Percentiles rank a stretch among this genome's conserved stretches.
Evolutionary conservation across 164 flowering plant genomes (phyloP).

Genomic region (Cinnamomum micranthum): DNA sequence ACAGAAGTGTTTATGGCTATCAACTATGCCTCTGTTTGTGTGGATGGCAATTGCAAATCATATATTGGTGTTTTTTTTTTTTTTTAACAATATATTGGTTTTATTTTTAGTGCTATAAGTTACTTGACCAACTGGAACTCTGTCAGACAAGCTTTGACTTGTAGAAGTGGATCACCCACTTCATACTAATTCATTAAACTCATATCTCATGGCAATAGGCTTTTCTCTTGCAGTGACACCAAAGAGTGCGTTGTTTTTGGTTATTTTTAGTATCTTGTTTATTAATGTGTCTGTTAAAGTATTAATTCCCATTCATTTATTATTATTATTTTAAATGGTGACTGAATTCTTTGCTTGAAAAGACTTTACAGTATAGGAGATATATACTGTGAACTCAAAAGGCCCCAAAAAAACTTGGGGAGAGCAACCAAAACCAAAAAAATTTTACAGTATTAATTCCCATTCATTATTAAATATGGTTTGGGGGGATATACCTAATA

Average conservation of each 20-base stretch:
- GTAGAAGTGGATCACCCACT: not conserved
- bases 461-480: not conserved
- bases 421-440: too few relatives aligned
- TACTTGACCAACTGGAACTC: not conserved
- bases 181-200: too few relatives aligned
- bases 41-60: not conserved
- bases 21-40: not conserved
- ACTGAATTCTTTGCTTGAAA: too few relatives aligned
- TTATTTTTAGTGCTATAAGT: not conserved
- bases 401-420: too few relatives aligned
- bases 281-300: not conserved
- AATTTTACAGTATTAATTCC: not conserved
- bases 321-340: too few relatives aligned
- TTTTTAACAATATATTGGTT: not conserved
- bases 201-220: too few relatives aligned
- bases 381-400: too few relatives aligned
- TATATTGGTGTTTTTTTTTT: too few relatives aligned
- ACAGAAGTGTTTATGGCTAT: not conserved
- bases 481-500: too few relatives aligned
- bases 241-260: not conserved
- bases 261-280: not conserved
- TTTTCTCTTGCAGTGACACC: not conserved
- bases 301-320: not conserved
- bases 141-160: not conserved
- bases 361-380: too few relatives aligned